Conservation (phyloP, 1,139 yeast species). For the Scheffersomyces insectosa region DNA sequence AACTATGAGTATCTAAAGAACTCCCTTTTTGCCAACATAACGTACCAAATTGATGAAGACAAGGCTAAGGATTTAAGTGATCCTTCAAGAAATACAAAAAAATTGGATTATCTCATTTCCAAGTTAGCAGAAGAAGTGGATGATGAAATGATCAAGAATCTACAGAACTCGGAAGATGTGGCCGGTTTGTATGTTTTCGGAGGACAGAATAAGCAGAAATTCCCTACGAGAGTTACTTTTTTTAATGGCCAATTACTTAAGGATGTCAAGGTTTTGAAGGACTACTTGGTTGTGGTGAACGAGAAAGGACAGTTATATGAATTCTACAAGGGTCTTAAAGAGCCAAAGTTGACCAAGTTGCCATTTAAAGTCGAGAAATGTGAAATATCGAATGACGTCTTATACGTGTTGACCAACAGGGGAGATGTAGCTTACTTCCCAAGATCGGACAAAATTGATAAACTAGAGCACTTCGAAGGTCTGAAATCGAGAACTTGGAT, state of each 20-base stretch:
- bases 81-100: conserved; percentile 30
- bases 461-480: conserved; percentile 13
- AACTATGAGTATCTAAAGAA: conserved; percentile 41
- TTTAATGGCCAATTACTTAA: conserved; percentile 64
- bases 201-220: conserved; percentile 31
- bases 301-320: conserved; percentile 74
- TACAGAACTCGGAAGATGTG: conserved; percentile 26
- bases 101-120: conserved; percentile 22
- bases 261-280: conserved; percentile 55
- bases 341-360: conserved; percentile 26
- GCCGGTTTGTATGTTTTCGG: conserved; percentile 46
- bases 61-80: conserved; percentile 27
- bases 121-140: conserved; percentile 38
- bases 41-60: conserved; percentile 32
- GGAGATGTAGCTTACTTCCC: conserved; percentile 59
- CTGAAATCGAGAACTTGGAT: conserved; percentile 22
- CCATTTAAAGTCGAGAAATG: conserved; percentile 53
- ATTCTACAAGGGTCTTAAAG: conserved; percentile 49
- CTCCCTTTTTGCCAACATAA: conserved; percentile 24
- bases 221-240: conserved; percentile 60
- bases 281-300: conserved; percentile 60
- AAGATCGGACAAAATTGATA: conserved; percentile 18
- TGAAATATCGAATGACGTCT: conserved; percentile 51
- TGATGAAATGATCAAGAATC: conserved; percentile 21
- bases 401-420: conserved; percentile 59